Evolutionary conservation across 306 rosid species (phyloP).

Genomic region (Quercus berberidifolia): DNA sequence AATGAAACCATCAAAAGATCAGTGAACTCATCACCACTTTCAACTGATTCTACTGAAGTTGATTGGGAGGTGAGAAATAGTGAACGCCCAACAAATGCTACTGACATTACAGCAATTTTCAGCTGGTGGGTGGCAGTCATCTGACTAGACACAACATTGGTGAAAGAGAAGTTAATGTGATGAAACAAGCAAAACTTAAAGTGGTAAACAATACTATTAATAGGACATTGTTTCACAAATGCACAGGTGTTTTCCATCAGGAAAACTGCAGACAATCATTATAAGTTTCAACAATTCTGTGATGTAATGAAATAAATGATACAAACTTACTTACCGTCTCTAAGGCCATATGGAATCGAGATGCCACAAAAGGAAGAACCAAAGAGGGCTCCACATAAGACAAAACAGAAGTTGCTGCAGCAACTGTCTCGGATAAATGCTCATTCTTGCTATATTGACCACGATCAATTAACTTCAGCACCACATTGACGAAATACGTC

Average conservation of each 20-base stretch:
- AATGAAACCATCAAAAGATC: slow-evolving; percentile 89
- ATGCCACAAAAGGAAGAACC: slow-evolving; percentile 95
- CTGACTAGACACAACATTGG: slow-evolving; percentile 57
- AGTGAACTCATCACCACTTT: slow-evolving; percentile 52
- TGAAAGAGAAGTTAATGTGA: slow-evolving; percentile 37
- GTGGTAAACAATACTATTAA: slow-evolving; percentile 8
- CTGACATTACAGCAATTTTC: slow-evolving; percentile 94
- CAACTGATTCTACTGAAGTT: slow-evolving; percentile 42
- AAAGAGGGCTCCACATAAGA: slow-evolving; percentile 89
- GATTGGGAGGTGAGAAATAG: slow-evolving; percentile 73
- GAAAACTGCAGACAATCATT: slow-evolving; percentile 5
- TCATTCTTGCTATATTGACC: slow-evolving; percentile 99
- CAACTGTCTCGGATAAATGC: slow-evolving; percentile 92
- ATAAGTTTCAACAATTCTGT: slow-evolving; percentile 18
- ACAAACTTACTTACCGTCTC: slow-evolving; percentile 81
- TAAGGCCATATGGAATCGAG: slow-evolving; percentile 98
- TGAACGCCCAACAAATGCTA: slow-evolving; percentile 96
- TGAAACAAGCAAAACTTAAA: slow-evolving; percentile 14
- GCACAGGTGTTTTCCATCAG: not conserved
- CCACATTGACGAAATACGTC: slow-evolving; percentile 67
- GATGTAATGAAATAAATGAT: slow-evolving; percentile 20
- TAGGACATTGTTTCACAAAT: slow-evolving; percentile 15
- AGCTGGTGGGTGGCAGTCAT: slow-evolving; percentile 99
- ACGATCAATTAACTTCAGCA: slow-evolving; percentile 89
- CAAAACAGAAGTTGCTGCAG: slow-evolving; percentile 89